phyloP scores from a whole-genome alignment of 2,329 filamentous ascomycete genomes.

The Pseudopithomyces chartarum region DNA sequence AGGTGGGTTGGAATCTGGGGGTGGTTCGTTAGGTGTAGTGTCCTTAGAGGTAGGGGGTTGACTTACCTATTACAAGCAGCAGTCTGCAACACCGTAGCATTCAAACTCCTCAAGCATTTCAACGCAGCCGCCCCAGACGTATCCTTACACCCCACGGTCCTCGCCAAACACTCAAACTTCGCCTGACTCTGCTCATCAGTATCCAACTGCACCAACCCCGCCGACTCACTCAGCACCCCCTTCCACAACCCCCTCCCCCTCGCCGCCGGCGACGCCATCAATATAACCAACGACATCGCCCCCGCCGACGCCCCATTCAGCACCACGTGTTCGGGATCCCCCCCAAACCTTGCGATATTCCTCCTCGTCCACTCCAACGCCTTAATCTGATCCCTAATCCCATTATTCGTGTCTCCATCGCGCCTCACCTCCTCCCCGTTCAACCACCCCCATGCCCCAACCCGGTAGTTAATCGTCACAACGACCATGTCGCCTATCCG shows the following conservation, averaged over 20 bases:
- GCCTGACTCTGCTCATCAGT: conserved; percentile 56
- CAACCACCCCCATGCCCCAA: conserved; percentile 75
- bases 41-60: conserved; percentile 21
- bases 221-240: conserved; percentile 59
- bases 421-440: conserved; percentile 58
- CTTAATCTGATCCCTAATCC: conserved; percentile 72
- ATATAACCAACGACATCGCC: conserved; percentile 46
- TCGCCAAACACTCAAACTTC: conserved; percentile 57
- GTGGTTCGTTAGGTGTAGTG: conserved; percentile 60
- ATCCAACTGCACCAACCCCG: conserved; percentile 57
- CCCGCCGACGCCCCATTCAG: conserved; percentile 73
- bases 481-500: conserved; percentile 67
- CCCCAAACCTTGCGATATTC: conserved; percentile 70
- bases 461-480: conserved; percentile 77
- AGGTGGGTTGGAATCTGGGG: conserved; percentile 44
- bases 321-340: conserved; percentile 69
- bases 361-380: conserved; percentile 72
- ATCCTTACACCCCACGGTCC: conserved; percentile 53
- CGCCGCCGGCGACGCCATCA: conserved; percentile 52
- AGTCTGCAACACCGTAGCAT: conserved; percentile 50
- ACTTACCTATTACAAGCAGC: conserved; percentile 47
- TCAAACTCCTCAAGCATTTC: conserved; percentile 55
- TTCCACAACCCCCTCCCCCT: conserved; percentile 56
- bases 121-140: conserved; percentile 46
- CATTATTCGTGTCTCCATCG: conserved; percentile 63